Evolutionary conservation across 805 yeast species (phyloP).

Genomic region (Yarrowia deformans): DNA sequence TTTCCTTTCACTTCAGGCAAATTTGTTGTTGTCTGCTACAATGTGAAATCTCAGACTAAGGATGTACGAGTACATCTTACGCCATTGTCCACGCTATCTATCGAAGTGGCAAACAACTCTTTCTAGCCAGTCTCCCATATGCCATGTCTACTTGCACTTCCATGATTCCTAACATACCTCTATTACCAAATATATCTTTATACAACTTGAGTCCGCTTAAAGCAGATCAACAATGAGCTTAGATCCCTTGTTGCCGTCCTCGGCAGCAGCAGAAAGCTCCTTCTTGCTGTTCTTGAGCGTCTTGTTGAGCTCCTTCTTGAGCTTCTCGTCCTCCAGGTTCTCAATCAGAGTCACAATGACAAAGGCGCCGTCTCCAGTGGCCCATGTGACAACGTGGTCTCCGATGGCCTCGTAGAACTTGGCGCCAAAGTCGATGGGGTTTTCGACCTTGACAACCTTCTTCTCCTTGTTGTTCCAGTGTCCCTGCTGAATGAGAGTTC

Average conservation of each 20-base stretch:
- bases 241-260: conserved; percentile 50
- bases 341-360: conserved; percentile 83
- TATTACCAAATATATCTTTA: conserved; percentile 26
- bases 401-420: conserved; percentile 60
- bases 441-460: conserved; percentile 56
- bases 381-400: conserved; percentile 69
- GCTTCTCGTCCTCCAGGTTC: conserved; percentile 55
- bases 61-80: too few relatives aligned
- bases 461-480: conserved; percentile 75
- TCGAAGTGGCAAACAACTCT: neutral
- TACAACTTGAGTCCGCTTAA: neutral
- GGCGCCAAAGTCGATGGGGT: conserved; percentile 54
- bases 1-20: too few relatives aligned
- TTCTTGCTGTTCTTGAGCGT: conserved; percentile 55
- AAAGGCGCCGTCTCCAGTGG: conserved; percentile 74
- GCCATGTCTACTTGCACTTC: neutral
- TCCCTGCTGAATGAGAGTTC: conserved; percentile 82
- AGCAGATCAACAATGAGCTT: conserved; percentile 47
- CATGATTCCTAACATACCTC: neutral
- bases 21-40: too few relatives aligned
- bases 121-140: too few relatives aligned
- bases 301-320: conserved; percentile 59
- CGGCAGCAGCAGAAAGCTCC: conserved; percentile 45
- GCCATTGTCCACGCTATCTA: too few relatives aligned
- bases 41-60: too few relatives aligned